These are phyloP conservation scores for Colletotrichum euphorbiae DNA, from an alignment of 2,329 filamentous ascomycete genomes.

Conservation along the genomic window DNA sequence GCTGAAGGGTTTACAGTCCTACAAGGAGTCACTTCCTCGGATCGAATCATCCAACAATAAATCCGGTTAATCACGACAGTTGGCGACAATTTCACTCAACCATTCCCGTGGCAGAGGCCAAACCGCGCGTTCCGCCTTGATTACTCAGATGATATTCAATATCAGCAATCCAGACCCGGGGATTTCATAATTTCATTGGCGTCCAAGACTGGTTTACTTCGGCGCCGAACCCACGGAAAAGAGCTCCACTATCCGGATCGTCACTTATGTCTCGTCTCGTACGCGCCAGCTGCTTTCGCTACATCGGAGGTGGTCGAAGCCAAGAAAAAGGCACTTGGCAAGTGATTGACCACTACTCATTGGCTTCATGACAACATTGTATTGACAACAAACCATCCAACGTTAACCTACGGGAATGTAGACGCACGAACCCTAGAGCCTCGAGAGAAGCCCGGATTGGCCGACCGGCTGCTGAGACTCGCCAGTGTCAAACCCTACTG, in stretches of 20 bases:
- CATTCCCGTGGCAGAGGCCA: background rate
- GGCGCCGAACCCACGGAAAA: slow-evolving; percentile 41
- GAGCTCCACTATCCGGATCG: slow-evolving; percentile 48
- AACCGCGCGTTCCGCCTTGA: background rate
- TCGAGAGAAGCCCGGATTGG: slow-evolving; percentile 17
- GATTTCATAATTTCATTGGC: slow-evolving; percentile 50
- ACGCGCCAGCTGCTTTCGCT: slow-evolving; percentile 51
- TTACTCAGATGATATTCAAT: no score
- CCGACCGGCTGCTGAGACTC: slow-evolving; percentile 10
- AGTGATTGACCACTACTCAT: slow-evolving; percentile 45
- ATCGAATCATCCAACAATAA: background rate
- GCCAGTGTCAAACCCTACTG: slow-evolving; percentile 7
- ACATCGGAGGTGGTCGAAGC: slow-evolving; percentile 43
- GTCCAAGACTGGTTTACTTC: slow-evolving; percentile 50
- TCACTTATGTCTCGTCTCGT: slow-evolving; percentile 52
- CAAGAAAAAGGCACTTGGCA: slow-evolving; percentile 42
- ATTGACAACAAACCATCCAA: slow-evolving; percentile 41
- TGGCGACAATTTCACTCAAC: slow-evolving; percentile 6
- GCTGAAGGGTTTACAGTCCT: background rate
- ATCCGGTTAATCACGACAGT: background rate
- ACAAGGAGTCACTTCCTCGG: background rate
- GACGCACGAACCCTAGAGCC: slow-evolving; percentile 18
- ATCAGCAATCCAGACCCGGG: slow-evolving; percentile 44
- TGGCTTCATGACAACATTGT: slow-evolving; percentile 53
- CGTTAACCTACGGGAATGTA: slow-evolving; percentile 41